Conservation (phyloP, 768 basidiomycete genomes). For the Tremella yokohamensis region DNA sequence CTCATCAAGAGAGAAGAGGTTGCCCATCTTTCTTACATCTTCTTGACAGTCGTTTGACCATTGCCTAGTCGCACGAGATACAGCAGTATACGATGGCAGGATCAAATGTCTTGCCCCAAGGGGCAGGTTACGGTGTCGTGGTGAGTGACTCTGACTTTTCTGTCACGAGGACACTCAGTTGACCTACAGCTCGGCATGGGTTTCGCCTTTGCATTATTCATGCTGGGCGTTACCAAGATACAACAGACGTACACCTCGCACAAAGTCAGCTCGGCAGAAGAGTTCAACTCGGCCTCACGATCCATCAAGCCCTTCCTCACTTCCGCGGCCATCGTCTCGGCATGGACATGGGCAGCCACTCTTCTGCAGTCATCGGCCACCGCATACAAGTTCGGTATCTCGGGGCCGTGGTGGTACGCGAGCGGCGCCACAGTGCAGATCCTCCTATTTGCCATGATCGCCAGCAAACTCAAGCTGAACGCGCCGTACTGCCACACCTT, state of each 20-base stretch:
- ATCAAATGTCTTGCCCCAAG: slow-evolving; percentile 60
- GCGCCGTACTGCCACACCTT: slow-evolving; percentile 64
- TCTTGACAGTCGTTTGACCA: no score
- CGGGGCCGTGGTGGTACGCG: slow-evolving; percentile 75
- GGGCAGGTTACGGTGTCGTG: slow-evolving; percentile 75
- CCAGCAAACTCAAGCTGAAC: slow-evolving; percentile 86
- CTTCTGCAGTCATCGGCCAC: slow-evolving; percentile 34
- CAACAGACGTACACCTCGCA: slow-evolving; percentile 73
- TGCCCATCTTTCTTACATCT: no score
- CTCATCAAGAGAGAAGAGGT: no score
- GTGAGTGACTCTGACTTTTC: slow-evolving; percentile 55
- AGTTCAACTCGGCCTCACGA: slow-evolving; percentile 51
- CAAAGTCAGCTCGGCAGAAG: slow-evolving; percentile 71
- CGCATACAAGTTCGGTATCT: slow-evolving; percentile 77
- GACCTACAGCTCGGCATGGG: slow-evolving; percentile 62
- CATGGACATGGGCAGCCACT: slow-evolving; percentile 67
- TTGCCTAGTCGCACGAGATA: background rate
- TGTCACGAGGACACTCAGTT: background rate
- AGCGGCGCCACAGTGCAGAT: slow-evolving; percentile 83
- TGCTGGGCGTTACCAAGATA: slow-evolving; percentile 67
- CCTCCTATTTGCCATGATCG: slow-evolving; percentile 83
- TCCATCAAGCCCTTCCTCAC: slow-evolving; percentile 85
- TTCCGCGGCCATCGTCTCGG: slow-evolving; percentile 84
- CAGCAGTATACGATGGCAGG: slow-evolving; percentile 7
- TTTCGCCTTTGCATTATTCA: slow-evolving; percentile 59